A percentile compares a stretch with the other conserved stretches of the same genome.
Conservation (phyloP, 306 rosid species). For the Carpinus fangiana region DNA sequence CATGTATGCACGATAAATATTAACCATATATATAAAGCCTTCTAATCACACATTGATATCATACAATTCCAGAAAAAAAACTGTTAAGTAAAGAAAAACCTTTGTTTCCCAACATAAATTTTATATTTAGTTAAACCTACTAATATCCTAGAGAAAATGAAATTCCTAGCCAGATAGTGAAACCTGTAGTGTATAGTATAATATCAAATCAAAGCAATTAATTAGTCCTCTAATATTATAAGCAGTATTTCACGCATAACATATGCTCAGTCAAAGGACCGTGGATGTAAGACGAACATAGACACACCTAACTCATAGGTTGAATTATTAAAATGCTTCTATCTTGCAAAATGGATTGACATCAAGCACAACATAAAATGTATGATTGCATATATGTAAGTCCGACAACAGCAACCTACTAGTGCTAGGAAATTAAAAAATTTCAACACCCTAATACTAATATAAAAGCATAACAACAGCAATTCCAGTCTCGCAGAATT, state of each 20-base stretch:
- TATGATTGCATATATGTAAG: background rate
- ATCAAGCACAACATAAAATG: background rate
- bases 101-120: background rate
- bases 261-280: background rate
- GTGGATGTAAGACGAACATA: background rate
- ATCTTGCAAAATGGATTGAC: background rate
- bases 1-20: background rate
- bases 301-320: background rate
- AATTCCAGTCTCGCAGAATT: no score
- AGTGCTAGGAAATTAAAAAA: background rate
- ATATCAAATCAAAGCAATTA: background rate
- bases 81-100: background rate
- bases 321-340: background rate
- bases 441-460: background rate
- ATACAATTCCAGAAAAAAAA: background rate
- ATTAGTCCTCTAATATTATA: background rate
- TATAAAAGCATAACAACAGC: background rate
- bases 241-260: background rate
- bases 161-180: no score
- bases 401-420: background rate
- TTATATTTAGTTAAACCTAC: no score
- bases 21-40: slow-evolving; percentile 14
- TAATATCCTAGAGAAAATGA: no score
- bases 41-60: background rate
- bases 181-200: background rate